These are phyloP conservation scores for Bruguiera hainesii DNA, from an alignment of 441 rosid species.

Conservation along the genomic window DNA sequence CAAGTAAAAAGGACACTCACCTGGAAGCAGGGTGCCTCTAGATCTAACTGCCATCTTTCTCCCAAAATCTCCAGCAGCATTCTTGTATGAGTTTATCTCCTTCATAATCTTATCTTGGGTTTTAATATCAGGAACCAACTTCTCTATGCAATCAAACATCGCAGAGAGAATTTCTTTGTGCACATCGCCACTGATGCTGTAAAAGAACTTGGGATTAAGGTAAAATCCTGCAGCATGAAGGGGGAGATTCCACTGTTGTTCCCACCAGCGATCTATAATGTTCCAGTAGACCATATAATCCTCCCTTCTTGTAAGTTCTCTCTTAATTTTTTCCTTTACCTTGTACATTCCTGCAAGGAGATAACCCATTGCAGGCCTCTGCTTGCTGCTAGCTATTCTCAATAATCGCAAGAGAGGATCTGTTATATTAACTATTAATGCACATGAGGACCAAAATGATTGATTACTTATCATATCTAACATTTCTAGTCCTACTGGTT, in stretches of 20 bases:
- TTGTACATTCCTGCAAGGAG: conserved; percentile 65
- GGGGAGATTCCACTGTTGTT: conserved; percentile 59
- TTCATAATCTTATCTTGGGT: conserved; percentile 61
- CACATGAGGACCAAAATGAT: conserved; percentile 67
- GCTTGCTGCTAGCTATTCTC: conserved; percentile 49
- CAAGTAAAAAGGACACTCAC: conserved; percentile 36
- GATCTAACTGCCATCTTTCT: conserved; percentile 80
- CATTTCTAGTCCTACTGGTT: conserved; percentile 65
- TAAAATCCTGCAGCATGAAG: conserved; percentile 79
- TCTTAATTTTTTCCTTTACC: conserved; percentile 72
- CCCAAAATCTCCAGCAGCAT: conserved; percentile 69
- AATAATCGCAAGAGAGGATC: conserved; percentile 62
- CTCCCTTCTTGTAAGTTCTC: conserved; percentile 50
- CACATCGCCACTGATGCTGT: conserved; percentile 56
- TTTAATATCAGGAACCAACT: conserved; percentile 54
- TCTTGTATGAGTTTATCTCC: conserved; percentile 67
- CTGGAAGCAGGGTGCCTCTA: conserved; percentile 72
- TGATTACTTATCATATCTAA: conserved; percentile 56
- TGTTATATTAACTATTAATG: conserved; percentile 41
- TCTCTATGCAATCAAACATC: conserved; percentile 75
- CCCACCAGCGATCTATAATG: conserved; percentile 76
- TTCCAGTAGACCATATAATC: conserved; percentile 72
- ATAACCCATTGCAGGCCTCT: conserved; percentile 81
- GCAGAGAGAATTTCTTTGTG: conserved; percentile 56
- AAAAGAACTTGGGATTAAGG: conserved; percentile 83